phyloP scores from a whole-genome alignment of 2,329 filamentous ascomycete genomes.

The Xylariomycetidae sp. region DNA sequence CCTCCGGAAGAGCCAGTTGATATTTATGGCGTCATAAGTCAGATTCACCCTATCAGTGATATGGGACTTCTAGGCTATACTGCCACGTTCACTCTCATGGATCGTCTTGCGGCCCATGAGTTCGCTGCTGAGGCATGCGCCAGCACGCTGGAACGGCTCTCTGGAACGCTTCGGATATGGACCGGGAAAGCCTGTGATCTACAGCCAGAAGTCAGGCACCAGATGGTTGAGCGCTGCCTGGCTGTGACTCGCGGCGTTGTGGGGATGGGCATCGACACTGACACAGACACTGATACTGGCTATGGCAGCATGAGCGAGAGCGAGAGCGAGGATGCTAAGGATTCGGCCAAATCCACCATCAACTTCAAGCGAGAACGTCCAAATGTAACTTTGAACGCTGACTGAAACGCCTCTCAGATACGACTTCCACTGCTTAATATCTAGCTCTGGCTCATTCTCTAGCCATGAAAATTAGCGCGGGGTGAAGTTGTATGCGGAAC shows the following conservation, averaged over 20 bases:
- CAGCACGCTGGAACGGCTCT: constrained; percentile 49
- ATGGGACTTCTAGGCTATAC: constrained; percentile 58
- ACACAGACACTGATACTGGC: constrained; percentile 46
- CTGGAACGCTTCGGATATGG: constrained; percentile 57
- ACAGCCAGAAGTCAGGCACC: constrained; percentile 44
- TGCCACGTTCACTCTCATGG: constrained; percentile 55
- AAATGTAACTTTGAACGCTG: too few species aligned
- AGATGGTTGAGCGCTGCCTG: constrained; percentile 53
- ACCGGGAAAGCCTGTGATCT: constrained; percentile 50
- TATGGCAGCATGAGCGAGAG: constrained; percentile 42
- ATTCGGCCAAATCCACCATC: too few species aligned
- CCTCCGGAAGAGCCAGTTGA: constrained; percentile 39
- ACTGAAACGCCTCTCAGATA: too few species aligned
- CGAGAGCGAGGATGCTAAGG: constrained; percentile 6
- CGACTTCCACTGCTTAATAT: too few species aligned
- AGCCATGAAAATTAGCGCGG: too few species aligned
- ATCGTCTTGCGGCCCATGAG: constrained; percentile 43
- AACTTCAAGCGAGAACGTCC: too few species aligned
- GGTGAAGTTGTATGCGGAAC: too few species aligned
- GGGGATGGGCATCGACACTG: constrained; percentile 53
- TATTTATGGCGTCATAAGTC: constrained; percentile 46
- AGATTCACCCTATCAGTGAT: constrained; percentile 34
- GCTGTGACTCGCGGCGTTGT: constrained; percentile 51
- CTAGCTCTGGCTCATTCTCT: too few species aligned
- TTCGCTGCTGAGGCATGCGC: constrained; percentile 43